Evolutionary conservation across 139 green algal species (phyloP).

Genomic region (Prasinococcaceae sp.): DNA sequence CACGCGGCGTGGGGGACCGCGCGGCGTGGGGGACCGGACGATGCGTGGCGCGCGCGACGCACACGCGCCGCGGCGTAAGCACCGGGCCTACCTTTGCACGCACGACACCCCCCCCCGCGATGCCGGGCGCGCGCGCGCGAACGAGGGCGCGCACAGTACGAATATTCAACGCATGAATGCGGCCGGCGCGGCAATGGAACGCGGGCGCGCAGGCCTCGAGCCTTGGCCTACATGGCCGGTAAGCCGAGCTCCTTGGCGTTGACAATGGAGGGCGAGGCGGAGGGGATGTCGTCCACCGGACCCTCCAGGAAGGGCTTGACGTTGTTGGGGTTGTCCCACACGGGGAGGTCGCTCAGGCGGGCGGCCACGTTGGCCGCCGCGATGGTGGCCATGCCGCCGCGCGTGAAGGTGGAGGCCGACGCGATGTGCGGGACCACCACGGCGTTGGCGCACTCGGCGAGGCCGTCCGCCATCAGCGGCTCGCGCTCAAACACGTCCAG

Average conservation of each 20-base stretch:
- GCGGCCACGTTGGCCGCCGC: constrained; percentile 82
- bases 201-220: background rate
- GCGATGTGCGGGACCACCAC: constrained; percentile 97
- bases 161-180: too few relatives aligned
- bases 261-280: constrained; percentile 76
- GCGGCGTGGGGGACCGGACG: too few relatives aligned
- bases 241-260: constrained; percentile 80
- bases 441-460: constrained; percentile 74
- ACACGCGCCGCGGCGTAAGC: too few relatives aligned
- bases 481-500: constrained; percentile 98
- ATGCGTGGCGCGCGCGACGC: too few relatives aligned
- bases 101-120: too few relatives aligned
- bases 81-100: too few relatives aligned
- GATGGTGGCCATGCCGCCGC: constrained; percentile 57
- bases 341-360: constrained; percentile 29
- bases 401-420: constrained; percentile 57
- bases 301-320: constrained; percentile 78
- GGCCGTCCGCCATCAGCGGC: constrained; percentile 82
- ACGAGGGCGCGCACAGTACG: too few relatives aligned
- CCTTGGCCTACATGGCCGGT: background rate
- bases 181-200: too few relatives aligned
- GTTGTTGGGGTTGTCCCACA: constrained; percentile 51
- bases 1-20: too few relatives aligned
- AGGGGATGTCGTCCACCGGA: constrained; percentile 49
- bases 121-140: too few relatives aligned